Evolutionary conservation across 2,329 filamentous ascomycete genomes (phyloP).

Genomic region (Talaromyces piceae): DNA sequence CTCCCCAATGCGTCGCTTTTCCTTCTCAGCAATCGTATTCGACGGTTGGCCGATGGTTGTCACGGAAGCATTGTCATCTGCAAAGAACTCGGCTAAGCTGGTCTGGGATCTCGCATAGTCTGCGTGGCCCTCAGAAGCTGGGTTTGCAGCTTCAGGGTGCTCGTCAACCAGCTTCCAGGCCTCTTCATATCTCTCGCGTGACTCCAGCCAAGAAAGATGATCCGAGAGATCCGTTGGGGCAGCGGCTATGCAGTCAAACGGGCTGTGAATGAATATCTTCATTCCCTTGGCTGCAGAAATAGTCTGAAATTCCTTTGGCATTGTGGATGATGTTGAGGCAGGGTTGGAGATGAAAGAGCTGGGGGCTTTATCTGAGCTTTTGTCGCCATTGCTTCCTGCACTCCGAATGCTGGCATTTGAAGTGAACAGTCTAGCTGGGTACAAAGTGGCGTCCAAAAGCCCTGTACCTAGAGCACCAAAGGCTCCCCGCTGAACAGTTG

Average conservation of each 20-base stretch:
- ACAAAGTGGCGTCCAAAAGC: slow-evolving; percentile 85
- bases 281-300: slow-evolving; percentile 50
- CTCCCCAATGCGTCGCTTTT: slow-evolving; percentile 86
- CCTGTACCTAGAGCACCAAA: slow-evolving; percentile 67
- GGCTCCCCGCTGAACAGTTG: slow-evolving; percentile 60
- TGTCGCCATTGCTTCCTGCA: slow-evolving; percentile 51
- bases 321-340: slow-evolving; percentile 33
- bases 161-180: slow-evolving; percentile 87
- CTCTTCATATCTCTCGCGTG: slow-evolving; percentile 70
- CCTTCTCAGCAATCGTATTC: slow-evolving; percentile 66
- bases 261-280: slow-evolving; percentile 92
- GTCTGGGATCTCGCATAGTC: slow-evolving; percentile 30
- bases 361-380: slow-evolving; percentile 42
- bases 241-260: slow-evolving; percentile 91
- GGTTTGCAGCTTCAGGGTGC: slow-evolving; percentile 63
- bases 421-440: slow-evolving; percentile 78
- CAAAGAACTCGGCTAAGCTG: slow-evolving; percentile 60
- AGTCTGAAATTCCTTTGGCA: slow-evolving; percentile 39
- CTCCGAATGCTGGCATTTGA: slow-evolving; percentile 70
- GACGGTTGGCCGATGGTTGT: slow-evolving; percentile 52
- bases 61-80: slow-evolving; percentile 59
- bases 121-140: slow-evolving; percentile 26
- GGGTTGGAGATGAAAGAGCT: slow-evolving; percentile 50
- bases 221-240: slow-evolving; percentile 81
- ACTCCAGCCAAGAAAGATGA: slow-evolving; percentile 77